A percentile compares a stretch with the other conserved stretches of the same genome.
Evolutionary conservation across 305 asterid species (phyloP).

Genomic region (Solanum chacoense): DNA sequence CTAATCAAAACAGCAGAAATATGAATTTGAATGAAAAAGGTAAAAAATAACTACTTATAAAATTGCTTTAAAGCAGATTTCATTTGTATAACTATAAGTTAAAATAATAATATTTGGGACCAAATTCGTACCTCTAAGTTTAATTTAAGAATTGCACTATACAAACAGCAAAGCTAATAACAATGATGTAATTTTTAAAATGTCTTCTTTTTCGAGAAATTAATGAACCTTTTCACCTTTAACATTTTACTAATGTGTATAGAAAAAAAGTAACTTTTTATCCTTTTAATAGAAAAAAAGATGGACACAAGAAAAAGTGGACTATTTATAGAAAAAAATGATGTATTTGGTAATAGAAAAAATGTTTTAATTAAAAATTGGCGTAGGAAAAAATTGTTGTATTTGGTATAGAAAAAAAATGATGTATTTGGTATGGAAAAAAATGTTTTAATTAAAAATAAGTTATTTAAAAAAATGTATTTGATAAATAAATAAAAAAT

Average conservation of each 20-base stretch:
- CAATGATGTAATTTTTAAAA: no score
- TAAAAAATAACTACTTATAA: background rate
- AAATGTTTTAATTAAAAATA: background rate
- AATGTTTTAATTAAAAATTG: no score
- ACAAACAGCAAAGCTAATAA: background rate
- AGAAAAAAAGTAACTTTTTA: no score
- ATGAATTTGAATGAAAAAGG: background rate
- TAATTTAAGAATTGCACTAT: background rate
- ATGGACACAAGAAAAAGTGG: background rate
- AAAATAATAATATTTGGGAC: background rate
- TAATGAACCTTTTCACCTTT: background rate
- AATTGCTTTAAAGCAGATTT: background rate
- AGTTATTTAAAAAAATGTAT: background rate
- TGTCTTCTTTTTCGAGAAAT: background rate
- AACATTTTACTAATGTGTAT: background rate
- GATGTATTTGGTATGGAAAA: background rate
- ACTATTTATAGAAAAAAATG: background rate
- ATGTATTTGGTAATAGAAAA: background rate
- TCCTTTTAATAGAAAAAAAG: background rate
- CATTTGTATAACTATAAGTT: background rate
- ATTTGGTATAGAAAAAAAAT: no score
- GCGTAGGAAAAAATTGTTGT: no score
- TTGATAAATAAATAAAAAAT: background rate
- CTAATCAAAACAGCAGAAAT: background rate
- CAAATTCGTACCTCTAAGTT: background rate